A percentile compares a stretch with the other conserved stretches of the same genome.
phyloP scores from a whole-genome alignment of 345 rosid genomes.

The Brassica incana region DNA sequence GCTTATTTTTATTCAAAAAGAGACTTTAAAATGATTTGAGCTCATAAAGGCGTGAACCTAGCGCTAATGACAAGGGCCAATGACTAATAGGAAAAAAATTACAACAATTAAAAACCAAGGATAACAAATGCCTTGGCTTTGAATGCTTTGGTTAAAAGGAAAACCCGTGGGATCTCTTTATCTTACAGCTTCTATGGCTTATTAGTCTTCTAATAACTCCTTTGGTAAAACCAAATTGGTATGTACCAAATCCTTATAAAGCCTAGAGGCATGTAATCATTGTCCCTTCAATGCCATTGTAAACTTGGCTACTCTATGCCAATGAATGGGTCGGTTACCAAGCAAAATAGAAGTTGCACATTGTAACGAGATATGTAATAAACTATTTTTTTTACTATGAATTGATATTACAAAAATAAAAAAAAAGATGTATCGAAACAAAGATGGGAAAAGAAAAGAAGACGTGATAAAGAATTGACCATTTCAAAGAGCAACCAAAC shows the following conservation, averaged over 20 bases:
- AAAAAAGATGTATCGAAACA: neutral
- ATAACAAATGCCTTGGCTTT: neutral
- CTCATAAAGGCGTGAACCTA: neutral
- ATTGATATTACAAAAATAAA: neutral
- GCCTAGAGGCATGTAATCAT: neutral
- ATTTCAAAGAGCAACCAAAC: constrained; percentile 30
- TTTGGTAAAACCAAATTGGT: neutral
- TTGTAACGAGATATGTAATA: neutral
- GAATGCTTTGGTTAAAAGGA: neutral
- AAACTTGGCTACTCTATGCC: neutral
- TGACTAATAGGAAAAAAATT: neutral
- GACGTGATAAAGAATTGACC: constrained; percentile 17
- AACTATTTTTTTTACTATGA: constrained; percentile 9
- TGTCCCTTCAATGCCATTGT: neutral
- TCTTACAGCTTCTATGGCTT: neutral
- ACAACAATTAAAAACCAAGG: neutral
- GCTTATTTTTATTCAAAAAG: neutral
- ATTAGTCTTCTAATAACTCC: neutral
- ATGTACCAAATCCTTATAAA: neutral
- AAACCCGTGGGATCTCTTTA: neutral
- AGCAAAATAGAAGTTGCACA: neutral
- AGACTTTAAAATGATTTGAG: neutral
- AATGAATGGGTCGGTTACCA: neutral
- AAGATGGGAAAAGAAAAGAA: neutral
- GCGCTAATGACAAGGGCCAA: neutral